Conservation (phyloP, 768 basidiomycete species). For the Leccinum incarnatum region DNA sequence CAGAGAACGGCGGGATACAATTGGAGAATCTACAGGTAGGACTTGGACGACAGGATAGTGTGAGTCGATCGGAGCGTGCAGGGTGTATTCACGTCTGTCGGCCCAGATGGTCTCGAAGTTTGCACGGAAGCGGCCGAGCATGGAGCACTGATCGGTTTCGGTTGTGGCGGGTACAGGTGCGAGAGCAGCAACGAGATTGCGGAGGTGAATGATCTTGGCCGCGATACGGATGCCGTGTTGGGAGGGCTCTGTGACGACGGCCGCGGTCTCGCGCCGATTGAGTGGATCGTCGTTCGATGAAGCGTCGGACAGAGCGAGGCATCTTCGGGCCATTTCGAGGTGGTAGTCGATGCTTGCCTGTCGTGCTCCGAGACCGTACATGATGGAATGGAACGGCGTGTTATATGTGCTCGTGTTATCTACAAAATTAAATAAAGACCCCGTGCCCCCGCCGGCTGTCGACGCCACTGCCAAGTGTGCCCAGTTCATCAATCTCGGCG, state of each 20-base stretch:
- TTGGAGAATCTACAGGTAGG: not conserved
- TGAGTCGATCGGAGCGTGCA: slow-evolving; percentile 4
- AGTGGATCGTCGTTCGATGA: slow-evolving; percentile 1
- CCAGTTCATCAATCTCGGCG: not conserved
- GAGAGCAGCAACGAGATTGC: slow-evolving; percentile 18
- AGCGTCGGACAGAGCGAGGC: slow-evolving; percentile 5
- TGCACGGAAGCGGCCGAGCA: slow-evolving; percentile 21
- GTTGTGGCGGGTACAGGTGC: slow-evolving; percentile 22
- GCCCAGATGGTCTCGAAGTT: slow-evolving; percentile 20
- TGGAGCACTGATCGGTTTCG: slow-evolving; percentile 11
- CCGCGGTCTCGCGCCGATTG: not conserved
- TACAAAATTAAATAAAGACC: too few species aligned
- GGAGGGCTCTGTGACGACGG: slow-evolving; percentile 1
- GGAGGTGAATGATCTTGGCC: slow-evolving; percentile 23
- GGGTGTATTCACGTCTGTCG: slow-evolving; percentile 11
- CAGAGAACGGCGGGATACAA: slow-evolving; percentile 3
- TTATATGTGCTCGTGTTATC: not conserved
- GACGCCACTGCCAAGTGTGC: not conserved
- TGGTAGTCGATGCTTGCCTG: slow-evolving; percentile 22
- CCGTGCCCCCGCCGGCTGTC: slow-evolving; percentile 3
- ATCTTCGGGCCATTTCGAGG: slow-evolving; percentile 16
- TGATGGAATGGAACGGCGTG: not conserved
- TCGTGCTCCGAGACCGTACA: slow-evolving; percentile 12
- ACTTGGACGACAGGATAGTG: slow-evolving; percentile 1
- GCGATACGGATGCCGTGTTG: slow-evolving; percentile 17